A percentile compares a stretch with the other conserved stretches of the same genome.
phyloP scores from a whole-genome alignment of 2,329 filamentous ascomycete species.

The Metarhizium humberi region DNA sequence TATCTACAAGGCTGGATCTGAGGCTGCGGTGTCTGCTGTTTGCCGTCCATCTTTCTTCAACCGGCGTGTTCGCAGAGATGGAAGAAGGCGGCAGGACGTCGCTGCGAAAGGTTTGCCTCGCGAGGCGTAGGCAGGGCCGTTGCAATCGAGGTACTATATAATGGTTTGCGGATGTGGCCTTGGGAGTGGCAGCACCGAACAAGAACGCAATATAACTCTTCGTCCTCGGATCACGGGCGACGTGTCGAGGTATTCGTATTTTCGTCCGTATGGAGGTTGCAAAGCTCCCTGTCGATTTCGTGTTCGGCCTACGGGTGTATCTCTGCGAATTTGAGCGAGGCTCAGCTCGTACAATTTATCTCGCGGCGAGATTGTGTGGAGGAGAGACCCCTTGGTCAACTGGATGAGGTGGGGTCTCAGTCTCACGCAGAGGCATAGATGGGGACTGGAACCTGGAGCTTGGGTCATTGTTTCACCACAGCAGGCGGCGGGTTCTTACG shows the following conservation, averaged over 20 bases:
- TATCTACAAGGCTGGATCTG: constrained; percentile 93
- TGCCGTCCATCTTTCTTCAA: constrained; percentile 14
- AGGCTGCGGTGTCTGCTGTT: constrained; percentile 26
- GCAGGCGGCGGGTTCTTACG: neutral
- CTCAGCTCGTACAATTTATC: neutral
- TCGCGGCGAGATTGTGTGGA: neutral
- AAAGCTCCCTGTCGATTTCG: neutral
- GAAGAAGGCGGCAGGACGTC: neutral
- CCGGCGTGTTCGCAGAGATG: neutral
- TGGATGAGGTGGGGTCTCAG: no score
- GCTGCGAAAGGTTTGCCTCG: neutral
- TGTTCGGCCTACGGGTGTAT: no score
- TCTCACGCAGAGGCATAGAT: no score
- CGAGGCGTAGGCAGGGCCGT: neutral
- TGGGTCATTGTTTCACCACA: constrained; percentile 2
- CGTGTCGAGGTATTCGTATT: neutral
- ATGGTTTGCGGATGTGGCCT: neutral
- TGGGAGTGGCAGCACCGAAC: neutral
- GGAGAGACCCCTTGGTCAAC: neutral
- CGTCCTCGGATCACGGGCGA: neutral
- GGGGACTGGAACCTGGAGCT: neutral
- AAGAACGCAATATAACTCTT: neutral
- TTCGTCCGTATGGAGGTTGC: neutral
- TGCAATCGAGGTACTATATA: neutral
- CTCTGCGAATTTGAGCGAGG: neutral